phyloP scores from a whole-genome alignment of 1,284 basidiomycete genomes.

The Pseudozyma hubeiensis region DNA sequence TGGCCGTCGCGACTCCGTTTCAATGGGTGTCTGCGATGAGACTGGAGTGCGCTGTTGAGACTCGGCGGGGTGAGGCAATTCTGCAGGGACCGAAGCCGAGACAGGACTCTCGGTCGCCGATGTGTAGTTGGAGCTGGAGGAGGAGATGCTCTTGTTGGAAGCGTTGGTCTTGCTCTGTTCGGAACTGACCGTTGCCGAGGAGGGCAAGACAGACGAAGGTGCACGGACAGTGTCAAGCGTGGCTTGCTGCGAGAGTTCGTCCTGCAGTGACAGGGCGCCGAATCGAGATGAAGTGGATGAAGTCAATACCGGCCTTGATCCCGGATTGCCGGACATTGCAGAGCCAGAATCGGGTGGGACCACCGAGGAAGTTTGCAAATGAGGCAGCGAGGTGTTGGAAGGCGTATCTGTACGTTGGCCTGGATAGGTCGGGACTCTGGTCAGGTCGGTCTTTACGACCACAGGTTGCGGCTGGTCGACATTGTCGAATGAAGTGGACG shows the following conservation, averaged over 20 bases:
- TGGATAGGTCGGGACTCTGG: constrained; percentile 20
- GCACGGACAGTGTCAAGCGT: background rate
- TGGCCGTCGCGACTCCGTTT: background rate
- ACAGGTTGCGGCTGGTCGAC: background rate
- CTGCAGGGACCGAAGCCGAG: constrained; percentile 3
- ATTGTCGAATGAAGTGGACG: constrained; percentile 35
- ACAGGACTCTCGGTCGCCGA: constrained; percentile 28
- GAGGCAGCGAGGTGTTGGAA: constrained; percentile 2
- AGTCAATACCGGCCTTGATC: constrained; percentile 1
- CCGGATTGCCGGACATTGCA: background rate
- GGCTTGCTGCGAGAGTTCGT: constrained; percentile 7
- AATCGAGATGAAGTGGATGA: constrained; percentile 32
- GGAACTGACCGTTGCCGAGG: constrained; percentile 8
- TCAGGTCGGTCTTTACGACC: background rate
- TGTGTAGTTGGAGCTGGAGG: constrained; percentile 20
- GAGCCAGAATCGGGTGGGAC: background rate
- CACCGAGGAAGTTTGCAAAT: constrained; percentile 1
- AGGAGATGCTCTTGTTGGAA: constrained; percentile 18
- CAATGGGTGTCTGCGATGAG: background rate
- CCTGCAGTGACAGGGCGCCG: constrained; percentile 25
- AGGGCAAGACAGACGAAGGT: constrained; percentile 10
- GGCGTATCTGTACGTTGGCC: background rate
- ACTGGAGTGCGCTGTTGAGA: background rate
- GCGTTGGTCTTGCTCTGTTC: constrained; percentile 4
- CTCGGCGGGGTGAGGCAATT: background rate